Percentiles rank a stretch among this genome's conserved stretches.
phyloP scores from a whole-genome alignment of 1,139 yeast species.

The Ogataea hybrid region DNA sequence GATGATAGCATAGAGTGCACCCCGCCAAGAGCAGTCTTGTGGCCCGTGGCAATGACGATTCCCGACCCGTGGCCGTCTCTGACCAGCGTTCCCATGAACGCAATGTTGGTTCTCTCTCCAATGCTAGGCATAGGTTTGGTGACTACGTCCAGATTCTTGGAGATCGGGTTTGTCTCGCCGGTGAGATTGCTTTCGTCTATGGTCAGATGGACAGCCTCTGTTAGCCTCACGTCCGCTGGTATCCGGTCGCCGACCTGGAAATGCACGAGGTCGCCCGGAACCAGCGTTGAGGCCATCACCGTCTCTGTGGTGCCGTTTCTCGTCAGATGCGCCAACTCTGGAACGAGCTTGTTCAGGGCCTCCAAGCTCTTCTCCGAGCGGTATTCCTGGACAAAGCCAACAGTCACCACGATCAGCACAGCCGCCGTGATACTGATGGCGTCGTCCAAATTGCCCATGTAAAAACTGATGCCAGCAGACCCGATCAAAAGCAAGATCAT shows the following conservation, averaged over 20 bases:
- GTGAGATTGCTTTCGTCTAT: conserved; percentile 93
- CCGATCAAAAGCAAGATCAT: conserved; percentile 82
- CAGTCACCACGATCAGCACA: conserved; percentile 84
- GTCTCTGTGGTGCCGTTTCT: conserved; percentile 73
- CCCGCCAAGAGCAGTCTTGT: conserved; percentile 84
- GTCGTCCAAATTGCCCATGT: conserved; percentile 93
- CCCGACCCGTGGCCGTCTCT: conserved; percentile 94
- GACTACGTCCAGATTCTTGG: conserved; percentile 46
- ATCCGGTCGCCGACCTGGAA: conserved; percentile 90
- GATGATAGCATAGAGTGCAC: conserved; percentile 89
- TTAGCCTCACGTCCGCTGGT: conserved; percentile 88
- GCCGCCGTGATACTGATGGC: conserved; percentile 89
- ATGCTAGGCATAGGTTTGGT: conserved; percentile 22
- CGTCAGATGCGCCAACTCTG: conserved; percentile 88
- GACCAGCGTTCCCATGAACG: conserved; percentile 94
- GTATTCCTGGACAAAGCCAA: conserved; percentile 95
- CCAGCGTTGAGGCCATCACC: conserved; percentile 81
- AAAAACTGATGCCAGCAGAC: conserved; percentile 77
- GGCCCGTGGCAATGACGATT: conserved; percentile 87
- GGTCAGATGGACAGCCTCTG: conserved; percentile 71
- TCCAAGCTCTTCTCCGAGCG: conserved; percentile 90
- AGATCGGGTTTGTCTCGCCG: conserved; percentile 88
- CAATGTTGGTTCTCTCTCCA: conserved; percentile 71
- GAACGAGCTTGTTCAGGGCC: conserved; percentile 87
- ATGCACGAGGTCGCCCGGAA: conserved; percentile 92